Conservation (phyloP, 306 rosid genomes). For the Fragaria iinumae region DNA sequence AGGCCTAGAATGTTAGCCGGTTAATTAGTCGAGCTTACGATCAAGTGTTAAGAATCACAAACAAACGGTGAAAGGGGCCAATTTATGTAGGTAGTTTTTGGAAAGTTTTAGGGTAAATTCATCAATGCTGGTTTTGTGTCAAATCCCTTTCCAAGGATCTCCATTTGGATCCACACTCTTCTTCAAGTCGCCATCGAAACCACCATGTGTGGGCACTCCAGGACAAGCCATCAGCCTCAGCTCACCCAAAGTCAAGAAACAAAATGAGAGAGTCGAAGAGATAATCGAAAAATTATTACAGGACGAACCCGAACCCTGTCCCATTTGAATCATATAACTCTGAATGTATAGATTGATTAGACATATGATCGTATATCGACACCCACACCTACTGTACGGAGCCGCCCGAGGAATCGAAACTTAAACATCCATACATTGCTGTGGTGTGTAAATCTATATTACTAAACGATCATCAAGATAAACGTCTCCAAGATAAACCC, state of each 20-base stretch:
- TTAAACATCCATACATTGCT: not conserved
- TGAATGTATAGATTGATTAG: conserved; percentile 37
- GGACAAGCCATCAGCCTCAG: conserved; percentile 48
- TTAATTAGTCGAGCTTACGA: too few species aligned
- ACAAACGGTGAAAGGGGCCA: too few species aligned
- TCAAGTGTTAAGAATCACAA: too few species aligned
- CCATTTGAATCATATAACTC: conserved; percentile 28
- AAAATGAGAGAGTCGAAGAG: conserved; percentile 35
- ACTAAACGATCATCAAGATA: conserved; percentile 2
- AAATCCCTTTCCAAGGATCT: conserved; percentile 74
- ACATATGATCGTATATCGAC: conserved; percentile 30
- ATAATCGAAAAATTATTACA: conserved; percentile 30
- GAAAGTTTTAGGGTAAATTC: not conserved
- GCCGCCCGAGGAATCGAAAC: conserved; percentile 12
- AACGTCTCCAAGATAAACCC: not conserved
- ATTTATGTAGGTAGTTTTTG: not conserved
- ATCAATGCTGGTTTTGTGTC: conserved; percentile 34
- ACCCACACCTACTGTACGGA: conserved; percentile 46
- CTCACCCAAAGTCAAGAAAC: conserved; percentile 42
- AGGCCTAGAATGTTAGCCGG: too few species aligned
- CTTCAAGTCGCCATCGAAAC: conserved; percentile 55
- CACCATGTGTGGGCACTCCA: conserved; percentile 52
- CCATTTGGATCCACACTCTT: conserved; percentile 48
- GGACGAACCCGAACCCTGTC: conserved; percentile 20
- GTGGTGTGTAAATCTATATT: conserved; percentile 9